These are phyloP conservation scores for Discostella stelligeroides DNA, from an alignment of 108 stramenopile genomes.

Conservation along the genomic window DNA sequence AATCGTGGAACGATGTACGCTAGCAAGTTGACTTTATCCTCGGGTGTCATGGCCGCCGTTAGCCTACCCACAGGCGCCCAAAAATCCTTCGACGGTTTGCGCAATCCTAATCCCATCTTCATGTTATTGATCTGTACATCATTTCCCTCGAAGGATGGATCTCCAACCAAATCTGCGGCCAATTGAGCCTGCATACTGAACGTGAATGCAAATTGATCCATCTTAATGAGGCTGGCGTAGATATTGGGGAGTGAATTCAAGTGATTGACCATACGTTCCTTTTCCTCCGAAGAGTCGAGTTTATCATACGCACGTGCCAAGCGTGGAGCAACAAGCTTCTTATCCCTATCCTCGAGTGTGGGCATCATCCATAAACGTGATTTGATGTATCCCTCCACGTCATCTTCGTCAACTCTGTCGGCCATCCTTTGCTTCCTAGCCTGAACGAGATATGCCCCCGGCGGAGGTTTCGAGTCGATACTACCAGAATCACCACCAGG, in stretches of 20 bases:
- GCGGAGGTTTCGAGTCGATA: conserved; percentile 24
- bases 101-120: conserved; percentile 80
- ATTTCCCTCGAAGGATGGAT: conserved; percentile 76
- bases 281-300: conserved; percentile 40
- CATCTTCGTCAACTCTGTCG: conserved; percentile 67
- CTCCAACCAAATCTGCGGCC: conserved; percentile 76
- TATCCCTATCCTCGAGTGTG: conserved; percentile 80
- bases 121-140: conserved; percentile 83
- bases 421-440: conserved; percentile 65
- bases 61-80: conserved; percentile 87
- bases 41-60: conserved; percentile 80
- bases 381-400: conserved; percentile 71
- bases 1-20: conserved; percentile 86
- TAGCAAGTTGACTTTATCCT: conserved; percentile 88
- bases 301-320: conserved; percentile 61
- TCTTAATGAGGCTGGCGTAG: conserved; percentile 83
- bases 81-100: conserved; percentile 76
- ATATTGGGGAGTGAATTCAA: conserved; percentile 72
- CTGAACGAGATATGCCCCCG: conserved; percentile 80
- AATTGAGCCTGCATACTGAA: conserved; percentile 90
- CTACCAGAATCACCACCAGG: conserved; percentile 31
- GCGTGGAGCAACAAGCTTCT: conserved; percentile 79
- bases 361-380: conserved; percentile 86
- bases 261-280: conserved; percentile 52
- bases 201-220: conserved; percentile 90